Evolutionary conservation across 2,329 filamentous ascomycete species (phyloP).

Genomic region (Diaporthe amygdali): DNA sequence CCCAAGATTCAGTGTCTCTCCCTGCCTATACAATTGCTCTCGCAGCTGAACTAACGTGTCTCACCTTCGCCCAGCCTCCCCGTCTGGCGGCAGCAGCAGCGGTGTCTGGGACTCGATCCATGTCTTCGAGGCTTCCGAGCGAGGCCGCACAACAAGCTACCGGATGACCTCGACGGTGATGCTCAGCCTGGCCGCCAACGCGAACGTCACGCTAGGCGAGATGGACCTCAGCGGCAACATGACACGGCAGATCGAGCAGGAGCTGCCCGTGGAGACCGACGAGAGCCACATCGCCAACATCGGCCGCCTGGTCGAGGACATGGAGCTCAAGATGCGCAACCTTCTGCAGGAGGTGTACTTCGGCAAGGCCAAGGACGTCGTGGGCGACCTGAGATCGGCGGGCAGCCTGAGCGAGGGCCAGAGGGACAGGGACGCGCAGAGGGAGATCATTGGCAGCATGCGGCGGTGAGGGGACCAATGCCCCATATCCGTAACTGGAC

Average conservation of each 20-base stretch:
- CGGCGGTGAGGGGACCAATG: conserved; percentile 38
- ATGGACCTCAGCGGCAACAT: conserved; percentile 97
- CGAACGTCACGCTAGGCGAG: conserved; percentile 67
- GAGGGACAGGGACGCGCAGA: conserved; percentile 82
- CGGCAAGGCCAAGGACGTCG: conserved; percentile 98
- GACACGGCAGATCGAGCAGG: conserved; percentile 94
- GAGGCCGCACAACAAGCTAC: conserved; percentile 91
- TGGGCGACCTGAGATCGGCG: conserved; percentile 90
- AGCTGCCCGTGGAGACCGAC: conserved; percentile 88
- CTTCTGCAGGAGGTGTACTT: conserved; percentile 98
- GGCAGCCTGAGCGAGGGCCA: conserved; percentile 83
- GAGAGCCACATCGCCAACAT: conserved; percentile 95
- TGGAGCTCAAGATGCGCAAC: conserved; percentile 99
- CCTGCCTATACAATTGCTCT: background rate
- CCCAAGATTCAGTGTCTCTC: background rate
- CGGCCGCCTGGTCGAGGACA: conserved; percentile 93
- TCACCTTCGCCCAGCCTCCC: conserved; percentile 58
- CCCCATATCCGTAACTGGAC: background rate
- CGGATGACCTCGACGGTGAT: conserved; percentile 98
- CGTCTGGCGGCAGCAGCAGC: conserved; percentile 63
- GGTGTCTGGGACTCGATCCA: conserved; percentile 98
- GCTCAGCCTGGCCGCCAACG: conserved; percentile 73
- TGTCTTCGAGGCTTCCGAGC: conserved; percentile 95
- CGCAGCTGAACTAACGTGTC: background rate
- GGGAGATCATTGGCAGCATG: conserved; percentile 81